Evolutionary conservation across 2,329 filamentous ascomycete genomes (phyloP).

Genomic region (Emergomyces orientalis): DNA sequence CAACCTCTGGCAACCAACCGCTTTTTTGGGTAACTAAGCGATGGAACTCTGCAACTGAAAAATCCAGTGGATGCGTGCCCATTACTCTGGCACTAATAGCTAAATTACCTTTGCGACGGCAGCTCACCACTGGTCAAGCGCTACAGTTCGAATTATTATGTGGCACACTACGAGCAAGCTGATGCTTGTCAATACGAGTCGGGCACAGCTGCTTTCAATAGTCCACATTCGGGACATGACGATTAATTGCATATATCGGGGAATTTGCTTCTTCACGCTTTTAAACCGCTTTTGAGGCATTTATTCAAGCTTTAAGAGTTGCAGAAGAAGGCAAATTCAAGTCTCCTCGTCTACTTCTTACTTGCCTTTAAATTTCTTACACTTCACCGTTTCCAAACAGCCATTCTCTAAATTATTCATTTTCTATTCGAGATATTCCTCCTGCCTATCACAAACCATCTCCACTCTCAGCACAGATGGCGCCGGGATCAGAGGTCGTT

Average conservation of each 20-base stretch:
- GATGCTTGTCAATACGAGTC: neutral
- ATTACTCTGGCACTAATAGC: neutral
- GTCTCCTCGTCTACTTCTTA: neutral
- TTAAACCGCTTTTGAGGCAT: neutral
- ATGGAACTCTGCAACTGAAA: neutral
- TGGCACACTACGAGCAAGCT: neutral
- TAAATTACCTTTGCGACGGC: neutral
- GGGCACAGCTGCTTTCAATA: neutral
- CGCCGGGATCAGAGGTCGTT: neutral
- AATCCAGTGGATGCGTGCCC: neutral
- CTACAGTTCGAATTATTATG: neutral
- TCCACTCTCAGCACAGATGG: neutral
- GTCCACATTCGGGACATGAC: neutral
- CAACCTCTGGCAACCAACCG: neutral
- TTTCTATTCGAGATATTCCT: neutral
- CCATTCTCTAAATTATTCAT: neutral
- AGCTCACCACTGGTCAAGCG: neutral
- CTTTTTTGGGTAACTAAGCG: neutral
- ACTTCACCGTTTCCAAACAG: neutral
- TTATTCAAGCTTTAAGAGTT: neutral
- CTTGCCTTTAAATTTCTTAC: neutral
- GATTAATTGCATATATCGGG: neutral
- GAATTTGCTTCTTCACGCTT: neutral
- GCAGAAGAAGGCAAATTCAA: neutral
- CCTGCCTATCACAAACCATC: neutral